Conservation (phyloP, 371 early-diverging fungal species). For the Mucor ambiguus region DNA sequence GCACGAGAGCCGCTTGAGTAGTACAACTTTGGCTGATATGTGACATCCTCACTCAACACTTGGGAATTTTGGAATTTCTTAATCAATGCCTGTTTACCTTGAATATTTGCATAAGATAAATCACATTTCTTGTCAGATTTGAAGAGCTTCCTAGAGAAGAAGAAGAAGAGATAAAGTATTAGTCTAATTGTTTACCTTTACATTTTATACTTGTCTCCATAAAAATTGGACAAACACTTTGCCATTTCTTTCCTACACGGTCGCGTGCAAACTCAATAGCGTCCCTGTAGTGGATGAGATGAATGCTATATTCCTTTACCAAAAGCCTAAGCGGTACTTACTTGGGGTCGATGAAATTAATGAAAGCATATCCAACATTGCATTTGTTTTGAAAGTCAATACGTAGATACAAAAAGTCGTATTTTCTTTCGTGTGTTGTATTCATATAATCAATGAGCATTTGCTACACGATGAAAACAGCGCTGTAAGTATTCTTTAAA, state of each 20-base stretch:
- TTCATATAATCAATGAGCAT: conserved; percentile 50
- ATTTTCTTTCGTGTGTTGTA: conserved; percentile 72
- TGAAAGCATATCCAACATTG: conserved; percentile 91
- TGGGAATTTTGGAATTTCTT: conserved; percentile 86
- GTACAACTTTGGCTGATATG: conserved; percentile 80
- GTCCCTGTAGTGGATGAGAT: conserved; percentile 33
- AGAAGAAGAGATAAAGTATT: not conserved
- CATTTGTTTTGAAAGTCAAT: conserved; percentile 92
- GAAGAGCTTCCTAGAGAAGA: conserved; percentile 65
- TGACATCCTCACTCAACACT: conserved; percentile 75
- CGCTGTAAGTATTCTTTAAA: too few relatives aligned
- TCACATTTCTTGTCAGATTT: conserved; percentile 87
- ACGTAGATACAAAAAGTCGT: conserved; percentile 90
- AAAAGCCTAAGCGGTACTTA: too few relatives aligned
- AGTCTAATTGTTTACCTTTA: not conserved
- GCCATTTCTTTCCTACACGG: conserved; percentile 84
- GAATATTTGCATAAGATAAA: conserved; percentile 88
- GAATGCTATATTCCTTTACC: not conserved
- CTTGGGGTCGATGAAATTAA: conserved; percentile 76
- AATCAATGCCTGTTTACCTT: conserved; percentile 80
- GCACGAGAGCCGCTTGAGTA: conserved; percentile 58
- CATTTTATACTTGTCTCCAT: not conserved
- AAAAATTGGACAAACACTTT: conserved; percentile 31
- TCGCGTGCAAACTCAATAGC: conserved; percentile 74
- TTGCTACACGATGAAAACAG: not conserved